Conservation (phyloP, 2,329 filamentous ascomycete genomes). For the Cordyceps fumosorosea region DNA sequence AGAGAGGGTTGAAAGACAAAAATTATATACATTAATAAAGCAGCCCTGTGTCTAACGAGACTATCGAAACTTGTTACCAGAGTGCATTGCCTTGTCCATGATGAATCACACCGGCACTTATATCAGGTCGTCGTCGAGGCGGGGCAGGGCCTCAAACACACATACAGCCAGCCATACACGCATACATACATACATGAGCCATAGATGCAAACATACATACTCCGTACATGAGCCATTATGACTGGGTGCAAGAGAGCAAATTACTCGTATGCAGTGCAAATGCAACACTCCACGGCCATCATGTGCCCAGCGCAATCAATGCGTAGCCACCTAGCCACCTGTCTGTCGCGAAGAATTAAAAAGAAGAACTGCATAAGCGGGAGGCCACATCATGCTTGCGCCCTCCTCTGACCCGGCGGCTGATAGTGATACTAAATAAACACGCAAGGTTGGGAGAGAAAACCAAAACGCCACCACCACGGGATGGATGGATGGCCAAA, state of each 20-base stretch:
- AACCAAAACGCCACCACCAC: background rate
- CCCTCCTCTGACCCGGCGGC: too few species aligned
- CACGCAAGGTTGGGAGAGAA: background rate
- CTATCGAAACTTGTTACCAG: too few species aligned
- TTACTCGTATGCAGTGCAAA: background rate
- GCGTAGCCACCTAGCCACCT: background rate
- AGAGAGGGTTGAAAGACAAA: too few species aligned
- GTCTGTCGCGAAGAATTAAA: background rate
- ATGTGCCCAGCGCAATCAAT: constrained; percentile 1
- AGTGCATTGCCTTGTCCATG: background rate
- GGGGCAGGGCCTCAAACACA: background rate
- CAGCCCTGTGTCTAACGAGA: too few species aligned
- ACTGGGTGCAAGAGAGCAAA: background rate
- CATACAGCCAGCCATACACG: too few species aligned
- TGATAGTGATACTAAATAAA: too few species aligned
- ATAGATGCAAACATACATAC: too few species aligned
- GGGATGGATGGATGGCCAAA: background rate
- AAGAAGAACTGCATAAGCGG: background rate
- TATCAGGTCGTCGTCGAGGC: background rate
- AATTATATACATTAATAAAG: too few species aligned
- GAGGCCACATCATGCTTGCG: background rate
- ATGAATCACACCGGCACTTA: background rate
- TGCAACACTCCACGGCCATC: background rate
- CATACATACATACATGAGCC: too few species aligned
- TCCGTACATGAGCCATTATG: too few species aligned